Conservation (phyloP, 306 rosid species). For the Senna tora region DNA sequence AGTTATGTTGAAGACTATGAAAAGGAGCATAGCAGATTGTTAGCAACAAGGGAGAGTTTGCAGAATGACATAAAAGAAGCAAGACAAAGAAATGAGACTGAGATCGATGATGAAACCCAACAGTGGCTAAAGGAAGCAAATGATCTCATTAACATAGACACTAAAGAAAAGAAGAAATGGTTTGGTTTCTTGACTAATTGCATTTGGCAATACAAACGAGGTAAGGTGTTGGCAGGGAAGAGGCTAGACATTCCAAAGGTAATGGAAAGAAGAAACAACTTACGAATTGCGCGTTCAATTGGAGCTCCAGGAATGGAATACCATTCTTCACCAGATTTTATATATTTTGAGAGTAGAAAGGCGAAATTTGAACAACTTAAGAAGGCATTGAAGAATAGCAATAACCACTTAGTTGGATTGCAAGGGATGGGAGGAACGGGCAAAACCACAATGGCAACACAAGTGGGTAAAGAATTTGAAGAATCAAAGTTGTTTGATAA, state of each 20-base stretch:
- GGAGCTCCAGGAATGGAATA: slow-evolving; percentile 24
- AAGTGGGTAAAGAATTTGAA: slow-evolving; percentile 6
- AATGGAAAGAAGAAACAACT: neutral
- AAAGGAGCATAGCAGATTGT: no score
- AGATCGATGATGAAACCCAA: no score
- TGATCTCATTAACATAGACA: neutral
- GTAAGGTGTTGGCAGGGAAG: neutral
- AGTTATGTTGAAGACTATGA: no score
- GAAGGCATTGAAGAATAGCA: slow-evolving; percentile 26
- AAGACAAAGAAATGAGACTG: no score
- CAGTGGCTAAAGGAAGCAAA: neutral
- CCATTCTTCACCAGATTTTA: slow-evolving; percentile 13
- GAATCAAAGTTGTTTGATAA: no score
- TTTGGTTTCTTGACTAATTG: slow-evolving; percentile 10
- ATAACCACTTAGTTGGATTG: neutral
- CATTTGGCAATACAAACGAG: neutral
- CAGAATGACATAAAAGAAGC: no score
- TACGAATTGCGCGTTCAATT: no score
- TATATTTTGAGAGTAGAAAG: slow-evolving; percentile 10
- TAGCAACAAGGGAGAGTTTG: no score
- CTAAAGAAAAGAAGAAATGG: neutral
- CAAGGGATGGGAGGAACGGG: no score
- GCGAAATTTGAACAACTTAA: neutral
- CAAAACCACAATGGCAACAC: slow-evolving; percentile 31
- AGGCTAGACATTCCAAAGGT: neutral